Base-by-base conservation (phyloP, 495 filamentous ascomycete species). In the Chaetomium tenue region DNA sequence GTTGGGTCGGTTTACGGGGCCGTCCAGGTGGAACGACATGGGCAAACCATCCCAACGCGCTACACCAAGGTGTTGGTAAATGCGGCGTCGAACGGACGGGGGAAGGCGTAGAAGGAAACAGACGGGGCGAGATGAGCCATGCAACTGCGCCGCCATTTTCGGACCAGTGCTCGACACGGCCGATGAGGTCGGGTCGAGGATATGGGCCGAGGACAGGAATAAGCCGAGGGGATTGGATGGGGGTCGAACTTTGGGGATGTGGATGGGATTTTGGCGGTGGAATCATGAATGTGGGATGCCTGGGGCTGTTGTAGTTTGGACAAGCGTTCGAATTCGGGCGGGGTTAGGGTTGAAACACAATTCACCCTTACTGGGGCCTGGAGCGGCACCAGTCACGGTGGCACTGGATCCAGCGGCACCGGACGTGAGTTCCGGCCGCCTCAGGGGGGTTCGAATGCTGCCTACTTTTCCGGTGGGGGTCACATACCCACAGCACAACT, bases 61-160 rank as follows among this genome's bases (percentile, higher is more conserved):
- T n/a, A 56, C n/a, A 30, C 53, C 53, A 22, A 56, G 30, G 30
- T 56, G n/a, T 18, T 40, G 53, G 53, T 56, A 56, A 23, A 56
- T 56, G 53, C 30, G 53, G 30, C 30, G 53, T 40, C 53, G 53
- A 56, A 56, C 12, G 3, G 53, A 22, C 4, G n/a, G 53, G 30
- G 53, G 16, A 16, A 56, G 53, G 18, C 53, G 30, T 9, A 56
- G 30, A 40, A 56, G 30, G 28, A 39, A 56, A 40, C 22, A 52
- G 48, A 23, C 26, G 22, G 53, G 30, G 53, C 30, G 53, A 40
- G n/a, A 40, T 52, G 48, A 52, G 48, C 26, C 48, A 3, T 52
- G 48, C 48, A 26, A 26, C 23, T 52, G 48, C 48, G 48, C 20
- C 23, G 22, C 48, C 48, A 52, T 52, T 52, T 52, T 23, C 11